phyloP scores from a whole-genome alignment of 352 stramenopile species.

The Pythium coloratum region DNA sequence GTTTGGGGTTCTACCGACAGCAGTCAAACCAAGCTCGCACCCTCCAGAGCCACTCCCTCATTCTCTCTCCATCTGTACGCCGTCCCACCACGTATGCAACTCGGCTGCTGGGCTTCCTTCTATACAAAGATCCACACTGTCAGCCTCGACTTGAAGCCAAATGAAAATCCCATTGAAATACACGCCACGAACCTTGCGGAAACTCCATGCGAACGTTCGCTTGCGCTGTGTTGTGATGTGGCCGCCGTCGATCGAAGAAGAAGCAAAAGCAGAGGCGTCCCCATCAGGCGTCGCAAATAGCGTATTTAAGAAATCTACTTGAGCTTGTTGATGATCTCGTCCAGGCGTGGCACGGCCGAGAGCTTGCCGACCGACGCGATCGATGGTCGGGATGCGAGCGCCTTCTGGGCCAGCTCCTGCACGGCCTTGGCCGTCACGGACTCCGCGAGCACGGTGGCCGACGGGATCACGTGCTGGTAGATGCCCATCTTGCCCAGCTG shows the following conservation, averaged over 20 bases:
- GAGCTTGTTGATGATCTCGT: conserved; percentile 74
- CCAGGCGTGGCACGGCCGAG: conserved; percentile 64
- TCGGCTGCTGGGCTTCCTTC: not conserved
- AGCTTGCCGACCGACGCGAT: conserved; percentile 79
- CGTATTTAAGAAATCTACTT: conserved; percentile 49
- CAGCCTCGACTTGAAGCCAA: not conserved
- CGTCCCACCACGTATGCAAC: not conserved
- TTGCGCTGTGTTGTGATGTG: not conserved
- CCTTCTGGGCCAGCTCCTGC: conserved; percentile 78
- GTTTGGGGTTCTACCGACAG: not conserved
- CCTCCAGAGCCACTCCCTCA: not conserved
- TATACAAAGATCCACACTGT: not conserved
- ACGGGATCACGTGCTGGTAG: conserved; percentile 42
- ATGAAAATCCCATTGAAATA: no score
- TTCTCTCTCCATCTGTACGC: not conserved
- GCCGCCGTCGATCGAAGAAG: not conserved
- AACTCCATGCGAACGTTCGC: not conserved
- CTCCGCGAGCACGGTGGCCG: conserved; percentile 26
- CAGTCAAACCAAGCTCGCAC: conserved; percentile 1
- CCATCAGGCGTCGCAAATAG: not conserved
- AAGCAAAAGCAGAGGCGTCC: not conserved
- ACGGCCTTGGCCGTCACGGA: conserved; percentile 63
- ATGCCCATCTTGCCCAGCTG: conserved; percentile 47
- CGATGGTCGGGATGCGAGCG: conserved; percentile 66
- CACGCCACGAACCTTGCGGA: not conserved